Evolutionary conservation across 495 filamentous ascomycete genomes (phyloP).

Genomic region (Hypoxylon fuscum): DNA sequence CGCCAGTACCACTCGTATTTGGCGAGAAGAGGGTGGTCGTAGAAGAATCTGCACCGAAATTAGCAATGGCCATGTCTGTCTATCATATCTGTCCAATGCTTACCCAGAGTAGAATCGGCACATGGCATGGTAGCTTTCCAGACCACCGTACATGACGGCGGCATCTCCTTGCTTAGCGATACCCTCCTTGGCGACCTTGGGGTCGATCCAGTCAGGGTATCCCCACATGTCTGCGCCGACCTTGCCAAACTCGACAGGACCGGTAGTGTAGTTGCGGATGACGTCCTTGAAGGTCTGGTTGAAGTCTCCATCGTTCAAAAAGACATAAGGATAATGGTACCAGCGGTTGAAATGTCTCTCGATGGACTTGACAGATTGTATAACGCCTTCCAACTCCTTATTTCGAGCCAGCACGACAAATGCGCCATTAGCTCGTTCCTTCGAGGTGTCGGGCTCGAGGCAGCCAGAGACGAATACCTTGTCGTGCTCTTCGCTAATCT

Average conservation of each 20-base stretch:
- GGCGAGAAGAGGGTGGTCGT: constrained; percentile 92
- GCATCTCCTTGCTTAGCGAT: constrained; percentile 95
- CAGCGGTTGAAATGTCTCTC: constrained; percentile 99
- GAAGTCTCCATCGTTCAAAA: constrained; percentile 98
- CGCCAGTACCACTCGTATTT: constrained; percentile 99
- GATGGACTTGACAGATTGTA: constrained; percentile 96
- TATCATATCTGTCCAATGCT: constrained; percentile 16
- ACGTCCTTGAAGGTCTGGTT: constrained; percentile 89
- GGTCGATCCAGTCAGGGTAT: constrained; percentile 95
- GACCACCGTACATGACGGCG: constrained; percentile 99
- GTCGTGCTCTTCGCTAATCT: constrained; percentile 97
- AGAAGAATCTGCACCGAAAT: constrained; percentile 79
- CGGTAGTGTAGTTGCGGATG: constrained; percentile 88
- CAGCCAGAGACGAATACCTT: constrained; percentile 96
- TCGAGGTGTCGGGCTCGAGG: constrained; percentile 71
- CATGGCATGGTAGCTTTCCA: constrained; percentile 99
- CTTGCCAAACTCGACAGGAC: constrained; percentile 89
- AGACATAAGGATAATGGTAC: constrained; percentile 99
- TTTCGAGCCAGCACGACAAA: constrained; percentile 97
- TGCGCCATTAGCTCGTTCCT: constrained; percentile 82
- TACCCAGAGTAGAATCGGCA: constrained; percentile 98
- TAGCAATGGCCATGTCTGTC: constrained; percentile 27
- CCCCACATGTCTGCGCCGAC: constrained; percentile 94
- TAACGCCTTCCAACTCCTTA: constrained; percentile 94
- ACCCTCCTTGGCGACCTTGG: constrained; percentile 91